Base-by-base conservation (phyloP, 495 filamentous ascomycete species). In the Penicillium subrubescens region DNA sequence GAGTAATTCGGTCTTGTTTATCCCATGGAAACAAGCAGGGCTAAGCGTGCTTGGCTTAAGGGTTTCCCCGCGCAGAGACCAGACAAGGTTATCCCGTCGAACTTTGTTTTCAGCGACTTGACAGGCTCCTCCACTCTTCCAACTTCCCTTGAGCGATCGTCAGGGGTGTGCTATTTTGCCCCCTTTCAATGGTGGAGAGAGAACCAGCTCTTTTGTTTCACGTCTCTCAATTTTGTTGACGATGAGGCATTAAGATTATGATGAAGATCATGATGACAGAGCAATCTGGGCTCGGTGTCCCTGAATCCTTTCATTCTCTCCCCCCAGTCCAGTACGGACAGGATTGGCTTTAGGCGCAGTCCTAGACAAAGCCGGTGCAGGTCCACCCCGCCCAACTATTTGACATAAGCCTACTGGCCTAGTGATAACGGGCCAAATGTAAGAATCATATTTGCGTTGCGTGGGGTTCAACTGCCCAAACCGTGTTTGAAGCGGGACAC, bases 351-450 rank as follows among this genome's bases (percentile, higher is more conserved):
- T 12, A 3, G 34, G 5, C 15, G 14, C 37, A 41, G 14, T 15
- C 37, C 2, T 0, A 15, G 25, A 19, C 31, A 56, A 50, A 23
- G 43, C 60, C 17, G 39, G 19, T 35, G 56, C 19, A 48, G 57
- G 37, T 44, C 67, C 64, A 61, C 64, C 64, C n/a, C 23, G 33
- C 27, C 53, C 44, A n/a, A 58, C 66, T 68, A 63, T 63, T 66
- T 54, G 54, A 59, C 53, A 48, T 41, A 63, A 63, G 60, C 35
- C 25, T n/a, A 11, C 33, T 15, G 55, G 23, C 43, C 46, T 43
- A 61, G 31, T n/a, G 34, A 25, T 21, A 39, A 57, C 35, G 23
- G 21, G 3, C 31, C 17, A 59, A 11, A 61, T 15, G 65, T 63
- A 27, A 44, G 64, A 65, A 62, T 37, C 14, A 29, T 5, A n/a